Evolutionary conservation across 257 asterid species (phyloP), one percentile per base, ranked within the genome.

Genomic region (Sherardia arvensis): DNA sequence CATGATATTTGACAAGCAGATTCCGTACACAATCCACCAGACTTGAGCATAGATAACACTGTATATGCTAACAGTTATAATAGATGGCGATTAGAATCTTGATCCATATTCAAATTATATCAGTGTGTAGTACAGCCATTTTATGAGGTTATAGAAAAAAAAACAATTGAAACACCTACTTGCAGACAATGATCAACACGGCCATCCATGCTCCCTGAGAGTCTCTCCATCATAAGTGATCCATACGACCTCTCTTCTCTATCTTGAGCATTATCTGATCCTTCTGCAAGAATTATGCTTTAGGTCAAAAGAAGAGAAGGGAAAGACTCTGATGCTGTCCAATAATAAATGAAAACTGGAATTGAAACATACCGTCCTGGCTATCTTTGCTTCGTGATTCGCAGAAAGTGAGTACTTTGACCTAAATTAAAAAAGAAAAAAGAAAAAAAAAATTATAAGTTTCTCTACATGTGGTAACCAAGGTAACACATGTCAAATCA

Each of bases 151-250:
- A 34, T 28, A 20, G 32, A 22, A 53, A 9, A 20, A 9, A 20
- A 30, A 65, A 59, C 30, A 27, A 59, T 51, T 12, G 22, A 40
- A 43, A 48, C 14, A 70, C 88, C 3, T 85, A 91, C 98, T 77
- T 92, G 99, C 80, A 93, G 76, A 55, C 83, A 84, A 74, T 93
- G 95, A 83, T 93, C 99, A 26, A 93, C 61, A 66, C 96, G 87
- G 18, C 97, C 99, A 18, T 79, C 87, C 75, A 40, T 68, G 25
- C 85, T 80, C 65, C 99, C 94, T 11, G 95, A 81, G 51, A 93
- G 76, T 70, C 84, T 80, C 85, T 87, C 94, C 86, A 93, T 82
- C 94, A 90, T 85, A 61, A 79, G 30, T 62, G 91, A 81, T 63
- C 99, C 99, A 71, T 93, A 93, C 21, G 95, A 81, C 74, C 91